These are phyloP conservation scores for Aureobasidium sp. DNA, from an alignment of 2,329 filamentous ascomycete species.

Conservation along the genomic window DNA sequence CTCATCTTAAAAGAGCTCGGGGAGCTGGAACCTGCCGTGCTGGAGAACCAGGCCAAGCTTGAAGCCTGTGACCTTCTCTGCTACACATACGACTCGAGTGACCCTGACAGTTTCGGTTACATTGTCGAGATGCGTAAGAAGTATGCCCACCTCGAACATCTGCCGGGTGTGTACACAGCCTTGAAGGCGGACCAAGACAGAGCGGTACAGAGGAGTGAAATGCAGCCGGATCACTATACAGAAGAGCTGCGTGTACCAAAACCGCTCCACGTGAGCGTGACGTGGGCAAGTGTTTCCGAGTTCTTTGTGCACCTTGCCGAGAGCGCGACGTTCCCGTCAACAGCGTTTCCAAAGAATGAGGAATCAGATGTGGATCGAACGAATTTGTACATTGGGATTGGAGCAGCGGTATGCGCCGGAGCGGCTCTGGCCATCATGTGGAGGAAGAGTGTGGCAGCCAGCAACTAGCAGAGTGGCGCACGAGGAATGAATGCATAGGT, in stretches of 20 bases:
- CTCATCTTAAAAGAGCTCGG: conserved; percentile 92
- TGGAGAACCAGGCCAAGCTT: conserved; percentile 84
- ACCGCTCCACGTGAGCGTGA: conserved; percentile 88
- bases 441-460: conserved; percentile 31
- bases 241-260: conserved; percentile 77
- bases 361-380: conserved; percentile 79
- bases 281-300: conserved; percentile 88
- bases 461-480: background rate
- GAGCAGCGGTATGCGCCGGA: conserved; percentile 55
- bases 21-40: conserved; percentile 85
- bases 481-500: background rate
- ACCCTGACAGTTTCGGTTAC: conserved; percentile 91
- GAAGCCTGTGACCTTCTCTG: conserved; percentile 90
- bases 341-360: conserved; percentile 80
- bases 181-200: conserved; percentile 94
- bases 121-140: conserved; percentile 73
- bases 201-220: conserved; percentile 85
- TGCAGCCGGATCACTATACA: conserved; percentile 89
- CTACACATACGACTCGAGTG: conserved; percentile 93
- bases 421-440: conserved; percentile 54
- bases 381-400: conserved; percentile 75
- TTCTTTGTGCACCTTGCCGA: conserved; percentile 88
- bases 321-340: conserved; percentile 80
- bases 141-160: conserved; percentile 75
- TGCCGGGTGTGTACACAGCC: conserved; percentile 86